Conservation (phyloP, 2,329 filamentous ascomycete species). For the Dactylellina cionopaga region DNA sequence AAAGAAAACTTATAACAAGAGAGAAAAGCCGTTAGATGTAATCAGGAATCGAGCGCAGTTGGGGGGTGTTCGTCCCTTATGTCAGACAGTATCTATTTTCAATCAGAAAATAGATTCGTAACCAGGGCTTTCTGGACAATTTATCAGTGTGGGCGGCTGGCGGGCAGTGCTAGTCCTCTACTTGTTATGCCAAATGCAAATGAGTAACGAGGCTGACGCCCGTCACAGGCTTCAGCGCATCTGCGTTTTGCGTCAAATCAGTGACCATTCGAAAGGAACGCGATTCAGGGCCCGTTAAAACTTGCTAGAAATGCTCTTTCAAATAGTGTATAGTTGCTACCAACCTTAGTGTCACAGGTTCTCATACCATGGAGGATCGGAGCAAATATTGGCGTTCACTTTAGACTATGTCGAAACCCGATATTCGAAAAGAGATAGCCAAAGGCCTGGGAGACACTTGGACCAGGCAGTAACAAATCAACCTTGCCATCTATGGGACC, state of each 20-base stretch:
- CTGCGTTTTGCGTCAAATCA: constrained; percentile 27
- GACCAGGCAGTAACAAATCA: constrained; percentile 32
- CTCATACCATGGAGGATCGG: constrained; percentile 1
- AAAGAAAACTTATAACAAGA: constrained; percentile 39
- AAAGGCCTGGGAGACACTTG: background rate
- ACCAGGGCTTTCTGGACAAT: constrained; percentile 20
- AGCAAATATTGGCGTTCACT: background rate
- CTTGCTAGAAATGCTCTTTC: too few relatives aligned
- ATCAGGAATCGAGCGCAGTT: constrained; percentile 43
- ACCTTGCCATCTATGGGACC: background rate
- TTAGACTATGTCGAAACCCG: background rate
- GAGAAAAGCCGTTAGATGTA: constrained; percentile 39
- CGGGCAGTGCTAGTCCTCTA: constrained; percentile 42
- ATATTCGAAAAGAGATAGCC: background rate
- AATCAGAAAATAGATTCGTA: constrained; percentile 23
- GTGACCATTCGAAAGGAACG: constrained; percentile 22
- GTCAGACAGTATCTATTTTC: constrained; percentile 48
- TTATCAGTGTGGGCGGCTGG: constrained; percentile 24
- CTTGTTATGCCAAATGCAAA: constrained; percentile 26
- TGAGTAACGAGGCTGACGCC: constrained; percentile 51
- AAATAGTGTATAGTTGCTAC: background rate
- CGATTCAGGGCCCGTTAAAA: constrained; percentile 23
- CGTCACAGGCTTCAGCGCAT: constrained; percentile 19
- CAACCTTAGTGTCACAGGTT: background rate
- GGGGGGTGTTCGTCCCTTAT: constrained; percentile 36